Base-by-base conservation (phyloP, 352 stramenopile genomes). In the Aphanomyces stellatus region DNA sequence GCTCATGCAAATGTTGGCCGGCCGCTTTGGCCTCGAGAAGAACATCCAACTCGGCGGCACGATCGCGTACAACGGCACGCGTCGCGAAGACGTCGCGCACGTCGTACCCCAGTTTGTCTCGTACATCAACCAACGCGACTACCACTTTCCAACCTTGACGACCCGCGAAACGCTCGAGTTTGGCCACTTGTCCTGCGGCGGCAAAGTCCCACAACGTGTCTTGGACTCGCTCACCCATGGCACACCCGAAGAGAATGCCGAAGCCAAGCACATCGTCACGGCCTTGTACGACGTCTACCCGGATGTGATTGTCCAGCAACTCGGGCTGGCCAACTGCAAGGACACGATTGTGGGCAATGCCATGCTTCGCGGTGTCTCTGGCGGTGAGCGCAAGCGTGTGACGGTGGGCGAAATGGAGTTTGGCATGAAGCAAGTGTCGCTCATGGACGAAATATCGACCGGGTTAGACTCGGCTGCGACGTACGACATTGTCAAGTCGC, bases 151-250 rank as follows among this genome's bases (percentile, higher is more conserved):
- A 1, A 74, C 83, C 8, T 74, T 98, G 46, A 97, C 90, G 1
- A 93, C 98, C 1, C 76, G 88, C 55, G 93, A 98, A 71, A 98
- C 94, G 24, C 81, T 98, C 42, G 76, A 86, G 30, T 98, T 98
- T 75, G 87, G 91, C 8, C 96, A 89, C 67, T 84, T 92, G 48
- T 96, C 83, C 71, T 86, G 69, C n/a, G 28, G 37, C 37, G 42
- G 24, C 22, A 34, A 27, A 15, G 71, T 71, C 0, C 33, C 82
- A 7, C 70, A 85, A 67, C 62, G 40, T 71, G 80, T 65, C 81
- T 65, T 76, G 73, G 69, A 74, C 76, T 53, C 72, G 59, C 42
- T 75, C 34, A 42, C 84, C 60, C 63, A 63, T 15, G 72, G 65
- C 70, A 53, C 78, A 70, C 70, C 69, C 69, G n/a, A 76, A 75